These are phyloP conservation scores for Stylosanthes scabra DNA, from an alignment of 331 rosid species.

Conservation along the genomic window DNA sequence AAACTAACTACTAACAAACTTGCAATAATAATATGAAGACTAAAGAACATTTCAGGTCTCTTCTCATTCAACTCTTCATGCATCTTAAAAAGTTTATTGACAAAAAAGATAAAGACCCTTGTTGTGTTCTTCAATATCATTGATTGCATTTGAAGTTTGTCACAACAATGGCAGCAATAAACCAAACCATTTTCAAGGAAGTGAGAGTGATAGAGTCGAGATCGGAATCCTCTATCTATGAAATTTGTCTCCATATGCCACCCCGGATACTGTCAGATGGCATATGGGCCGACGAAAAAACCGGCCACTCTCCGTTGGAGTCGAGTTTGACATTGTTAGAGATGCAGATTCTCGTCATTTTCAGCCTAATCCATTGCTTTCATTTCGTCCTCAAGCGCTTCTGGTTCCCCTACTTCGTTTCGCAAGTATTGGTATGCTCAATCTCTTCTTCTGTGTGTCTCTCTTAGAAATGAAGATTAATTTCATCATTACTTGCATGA, in stretches of 20 bases:
- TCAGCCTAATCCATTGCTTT: conserved; percentile 20
- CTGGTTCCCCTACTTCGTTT: conserved; percentile 40
- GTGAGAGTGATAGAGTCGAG: neutral
- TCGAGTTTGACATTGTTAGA: conserved; percentile 25
- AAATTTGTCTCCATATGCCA: conserved; percentile 17
- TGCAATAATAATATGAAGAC: neutral
- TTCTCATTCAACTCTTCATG: neutral
- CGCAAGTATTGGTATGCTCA: conserved; percentile 30
- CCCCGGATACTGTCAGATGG: conserved; percentile 29
- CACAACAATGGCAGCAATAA: neutral
- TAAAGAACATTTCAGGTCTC: neutral
- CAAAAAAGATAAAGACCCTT: too few species aligned
- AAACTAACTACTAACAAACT: neutral
- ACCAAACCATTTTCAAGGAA: neutral
- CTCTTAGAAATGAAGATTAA: too few species aligned
- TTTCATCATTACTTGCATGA: too few species aligned
- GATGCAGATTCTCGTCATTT: conserved; percentile 33
- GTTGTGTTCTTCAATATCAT: too few species aligned
- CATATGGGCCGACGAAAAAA: neutral
- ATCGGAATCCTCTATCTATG: neutral
- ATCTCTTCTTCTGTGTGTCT: neutral
- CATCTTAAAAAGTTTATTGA: neutral
- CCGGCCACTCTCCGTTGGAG: neutral
- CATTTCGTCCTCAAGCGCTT: conserved; percentile 27
- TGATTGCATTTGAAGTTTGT: too few species aligned